phyloP scores from a whole-genome alignment of 108 stramenopile species.

The Cyclotella baltica region DNA sequence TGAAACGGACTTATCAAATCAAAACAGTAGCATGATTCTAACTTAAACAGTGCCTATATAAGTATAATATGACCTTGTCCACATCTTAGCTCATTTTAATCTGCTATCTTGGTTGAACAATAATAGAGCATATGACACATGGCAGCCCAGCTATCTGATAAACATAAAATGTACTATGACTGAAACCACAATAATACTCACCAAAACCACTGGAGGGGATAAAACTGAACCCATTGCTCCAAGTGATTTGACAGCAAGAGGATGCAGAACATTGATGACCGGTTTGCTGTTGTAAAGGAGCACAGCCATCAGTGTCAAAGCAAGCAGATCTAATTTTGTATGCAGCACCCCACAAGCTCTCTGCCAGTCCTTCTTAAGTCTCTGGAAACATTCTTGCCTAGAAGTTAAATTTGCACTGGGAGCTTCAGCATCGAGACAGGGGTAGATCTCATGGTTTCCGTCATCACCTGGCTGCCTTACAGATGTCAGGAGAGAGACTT shows the following conservation, averaged over 20 bases:
- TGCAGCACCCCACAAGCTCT: slow-evolving; percentile 14
- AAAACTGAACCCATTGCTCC: slow-evolving; percentile 17
- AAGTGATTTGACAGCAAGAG: slow-evolving; percentile 13
- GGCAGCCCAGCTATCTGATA: slow-evolving; percentile 10
- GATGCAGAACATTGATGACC: slow-evolving; percentile 27
- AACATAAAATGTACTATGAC: slow-evolving; percentile 30
- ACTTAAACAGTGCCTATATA: too few relatives aligned
- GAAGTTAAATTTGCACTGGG: not conserved
- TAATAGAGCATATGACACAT: too few relatives aligned
- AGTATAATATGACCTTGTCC: too few relatives aligned
- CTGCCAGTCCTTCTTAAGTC: slow-evolving; percentile 3
- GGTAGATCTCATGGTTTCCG: not conserved
- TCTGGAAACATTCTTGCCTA: not conserved
- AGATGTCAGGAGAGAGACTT: slow-evolving; percentile 23
- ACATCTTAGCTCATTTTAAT: too few relatives aligned
- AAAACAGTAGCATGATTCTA: too few relatives aligned
- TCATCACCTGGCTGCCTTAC: slow-evolving; percentile 10
- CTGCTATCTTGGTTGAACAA: too few relatives aligned
- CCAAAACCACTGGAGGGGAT: slow-evolving; percentile 15
- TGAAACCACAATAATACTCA: not conserved
- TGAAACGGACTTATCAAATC: too few relatives aligned
- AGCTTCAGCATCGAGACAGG: not conserved
- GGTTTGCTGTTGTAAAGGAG: slow-evolving; percentile 19
- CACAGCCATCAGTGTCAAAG: slow-evolving; percentile 25
- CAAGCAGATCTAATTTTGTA: slow-evolving; percentile 29